phyloP scores from a whole-genome alignment of 306 rosid genomes.

The Prunus mongolica region DNA sequence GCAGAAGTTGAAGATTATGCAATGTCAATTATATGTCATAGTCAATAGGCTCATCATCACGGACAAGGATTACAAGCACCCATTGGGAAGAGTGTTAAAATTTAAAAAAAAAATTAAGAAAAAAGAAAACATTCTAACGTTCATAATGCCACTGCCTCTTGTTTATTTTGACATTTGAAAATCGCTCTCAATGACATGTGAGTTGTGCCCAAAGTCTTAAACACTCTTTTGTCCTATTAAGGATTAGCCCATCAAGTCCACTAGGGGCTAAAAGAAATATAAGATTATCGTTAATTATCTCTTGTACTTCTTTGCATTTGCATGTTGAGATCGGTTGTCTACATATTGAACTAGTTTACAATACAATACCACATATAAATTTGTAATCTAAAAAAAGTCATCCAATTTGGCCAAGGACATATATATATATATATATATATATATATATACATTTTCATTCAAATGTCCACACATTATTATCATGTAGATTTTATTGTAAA shows the following conservation, averaged over 20 bases:
- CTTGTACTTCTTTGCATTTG: too few relatives aligned
- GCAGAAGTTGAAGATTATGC: background rate
- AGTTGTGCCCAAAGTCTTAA: background rate
- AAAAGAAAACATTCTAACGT: background rate
- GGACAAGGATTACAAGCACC: background rate
- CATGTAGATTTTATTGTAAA: too few relatives aligned
- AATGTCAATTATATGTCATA: background rate
- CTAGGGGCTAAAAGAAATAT: too few relatives aligned
- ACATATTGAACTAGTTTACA: too few relatives aligned
- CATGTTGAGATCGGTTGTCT: background rate
- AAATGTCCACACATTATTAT: too few relatives aligned
- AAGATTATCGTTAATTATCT: too few relatives aligned
- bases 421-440: too few relatives aligned
- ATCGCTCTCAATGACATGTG: background rate
- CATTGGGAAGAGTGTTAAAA: too few relatives aligned
- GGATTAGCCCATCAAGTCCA: background rate
- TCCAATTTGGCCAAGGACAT: background rate
- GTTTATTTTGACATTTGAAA: background rate
- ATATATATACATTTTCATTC: fast-evolving
- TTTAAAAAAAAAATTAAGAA: background rate
- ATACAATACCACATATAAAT: too few relatives aligned
- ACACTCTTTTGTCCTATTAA: background rate
- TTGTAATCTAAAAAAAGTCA: background rate
- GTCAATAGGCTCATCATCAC: background rate
- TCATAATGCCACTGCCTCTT: background rate